Conservation (phyloP, 441 rosid genomes). For the Biscutella auriculata region DNA sequence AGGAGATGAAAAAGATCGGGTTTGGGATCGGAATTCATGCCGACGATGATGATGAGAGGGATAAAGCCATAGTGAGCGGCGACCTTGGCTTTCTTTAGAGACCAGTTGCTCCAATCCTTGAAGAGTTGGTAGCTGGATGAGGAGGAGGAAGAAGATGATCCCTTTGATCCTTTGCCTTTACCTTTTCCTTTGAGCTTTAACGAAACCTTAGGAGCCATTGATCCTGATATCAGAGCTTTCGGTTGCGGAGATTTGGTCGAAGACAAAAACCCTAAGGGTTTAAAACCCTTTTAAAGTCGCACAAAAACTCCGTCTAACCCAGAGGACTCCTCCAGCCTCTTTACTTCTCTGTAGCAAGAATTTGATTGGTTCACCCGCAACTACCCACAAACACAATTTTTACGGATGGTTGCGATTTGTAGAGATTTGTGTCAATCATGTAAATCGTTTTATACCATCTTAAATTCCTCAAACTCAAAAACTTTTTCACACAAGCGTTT, state of each 20-base stretch:
- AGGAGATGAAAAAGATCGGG: constrained; percentile 78
- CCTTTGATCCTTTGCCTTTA: constrained; percentile 28
- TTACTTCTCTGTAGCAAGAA: too few relatives aligned
- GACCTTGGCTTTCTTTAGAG: constrained; percentile 69
- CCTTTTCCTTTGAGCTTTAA: constrained; percentile 43
- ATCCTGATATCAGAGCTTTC: constrained; percentile 1
- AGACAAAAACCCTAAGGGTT: constrained; percentile 2
- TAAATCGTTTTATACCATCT: too few relatives aligned
- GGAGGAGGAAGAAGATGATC: constrained; percentile 7
- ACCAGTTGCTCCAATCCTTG: constrained; percentile 87
- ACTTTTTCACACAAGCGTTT: too few relatives aligned
- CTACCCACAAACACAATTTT: too few relatives aligned
- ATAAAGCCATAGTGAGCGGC: constrained; percentile 82
- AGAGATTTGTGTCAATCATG: too few relatives aligned
- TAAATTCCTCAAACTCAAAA: too few relatives aligned
- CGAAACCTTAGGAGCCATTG: constrained; percentile 46
- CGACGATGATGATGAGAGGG: constrained; percentile 67
- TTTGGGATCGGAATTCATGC: constrained; percentile 90
- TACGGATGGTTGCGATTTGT: too few relatives aligned
- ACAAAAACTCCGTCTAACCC: too few relatives aligned
- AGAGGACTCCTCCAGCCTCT: too few relatives aligned
- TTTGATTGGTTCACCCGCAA: too few relatives aligned
- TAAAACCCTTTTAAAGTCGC: not conserved
- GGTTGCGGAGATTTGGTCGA: not conserved
- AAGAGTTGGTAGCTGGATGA: constrained; percentile 28